Percentiles rank a stretch among this genome's conserved stretches.
phyloP scores from a whole-genome alignment of 306 rosid species.

The Clitoria ternatea region DNA sequence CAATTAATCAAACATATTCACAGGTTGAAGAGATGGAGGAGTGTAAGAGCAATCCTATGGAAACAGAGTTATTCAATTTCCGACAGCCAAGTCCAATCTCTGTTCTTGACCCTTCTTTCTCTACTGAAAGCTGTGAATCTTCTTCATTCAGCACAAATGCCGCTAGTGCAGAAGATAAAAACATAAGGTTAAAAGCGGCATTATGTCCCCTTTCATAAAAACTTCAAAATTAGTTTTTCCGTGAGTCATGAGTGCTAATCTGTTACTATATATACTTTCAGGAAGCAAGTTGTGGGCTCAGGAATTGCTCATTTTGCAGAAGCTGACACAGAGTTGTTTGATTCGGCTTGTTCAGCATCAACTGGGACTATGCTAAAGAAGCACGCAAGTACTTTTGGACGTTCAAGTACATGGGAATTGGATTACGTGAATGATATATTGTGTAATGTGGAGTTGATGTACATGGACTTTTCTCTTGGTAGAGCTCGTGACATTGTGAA shows the following conservation, averaged over 20 bases:
- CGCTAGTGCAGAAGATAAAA: slow-evolving; percentile 52
- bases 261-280: slow-evolving; percentile 28
- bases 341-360: slow-evolving; percentile 59
- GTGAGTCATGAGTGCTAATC: background rate
- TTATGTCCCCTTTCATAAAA: background rate
- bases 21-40: slow-evolving; percentile 44
- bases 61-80: slow-evolving; percentile 27
- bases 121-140: slow-evolving; percentile 58
- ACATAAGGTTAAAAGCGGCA: slow-evolving; percentile 49
- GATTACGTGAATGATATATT: slow-evolving; percentile 56
- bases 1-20: background rate
- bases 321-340: slow-evolving; percentile 53
- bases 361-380: slow-evolving; percentile 18
- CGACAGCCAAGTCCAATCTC: slow-evolving; percentile 73
- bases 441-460: slow-evolving; percentile 55
- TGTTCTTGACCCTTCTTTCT: slow-evolving; percentile 63
- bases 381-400: background rate
- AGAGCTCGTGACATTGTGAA: slow-evolving; percentile 47
- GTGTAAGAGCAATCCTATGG: slow-evolving; percentile 33
- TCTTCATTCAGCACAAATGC: slow-evolving; percentile 54
- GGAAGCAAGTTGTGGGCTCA: slow-evolving; percentile 57
- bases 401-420: slow-evolving; percentile 45
- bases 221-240: background rate
- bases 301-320: slow-evolving; percentile 29
- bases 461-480: slow-evolving; percentile 52